These are phyloP conservation scores for Cymbidium sinense DNA, from an alignment of 106 monocot species.

Conservation along the genomic window DNA sequence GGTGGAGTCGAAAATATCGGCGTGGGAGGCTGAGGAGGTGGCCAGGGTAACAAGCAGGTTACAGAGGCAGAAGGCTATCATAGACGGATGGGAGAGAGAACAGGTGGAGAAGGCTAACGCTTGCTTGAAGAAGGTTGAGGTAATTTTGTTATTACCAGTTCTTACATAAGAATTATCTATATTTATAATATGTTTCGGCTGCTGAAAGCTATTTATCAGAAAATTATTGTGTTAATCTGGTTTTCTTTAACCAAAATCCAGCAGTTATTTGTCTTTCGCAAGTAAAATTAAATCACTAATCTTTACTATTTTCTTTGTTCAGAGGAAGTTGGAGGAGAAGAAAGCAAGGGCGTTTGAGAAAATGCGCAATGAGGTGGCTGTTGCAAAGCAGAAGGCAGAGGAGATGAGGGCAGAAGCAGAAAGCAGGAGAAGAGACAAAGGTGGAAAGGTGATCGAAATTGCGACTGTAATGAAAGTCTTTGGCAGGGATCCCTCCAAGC, in stretches of 20 bases:
- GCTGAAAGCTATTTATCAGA: too few relatives aligned
- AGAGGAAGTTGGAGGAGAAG: slow-evolving; percentile 85
- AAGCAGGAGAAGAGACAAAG: slow-evolving; percentile 63
- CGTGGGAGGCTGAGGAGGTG: slow-evolving; percentile 68
- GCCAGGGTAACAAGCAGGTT: slow-evolving; percentile 63
- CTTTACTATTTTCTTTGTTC: neutral
- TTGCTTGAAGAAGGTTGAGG: slow-evolving; percentile 69
- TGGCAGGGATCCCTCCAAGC: slow-evolving; percentile 66
- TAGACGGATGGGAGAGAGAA: slow-evolving; percentile 70
- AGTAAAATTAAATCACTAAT: too few relatives aligned
- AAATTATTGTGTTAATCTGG: too few relatives aligned
- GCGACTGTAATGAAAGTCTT: slow-evolving; percentile 55
- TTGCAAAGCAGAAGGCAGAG: slow-evolving; percentile 53
- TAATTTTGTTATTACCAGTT: slow-evolving; percentile 13
- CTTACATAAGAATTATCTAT: too few relatives aligned
- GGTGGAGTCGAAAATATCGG: slow-evolving; percentile 58
- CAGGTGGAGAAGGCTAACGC: slow-evolving; percentile 55
- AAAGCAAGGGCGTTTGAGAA: slow-evolving; percentile 72
- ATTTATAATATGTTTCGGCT: too few relatives aligned
- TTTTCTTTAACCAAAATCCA: too few relatives aligned
- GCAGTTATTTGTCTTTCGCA: too few relatives aligned
- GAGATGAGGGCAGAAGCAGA: slow-evolving; percentile 82
- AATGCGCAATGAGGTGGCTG: slow-evolving; percentile 67
- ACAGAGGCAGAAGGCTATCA: slow-evolving; percentile 53
- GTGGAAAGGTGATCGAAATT: slow-evolving; percentile 50